Evolutionary conservation across 441 rosid genomes (phyloP), one percentile per base, ranked within the genome.

Genomic region (Populus hybrid): DNA sequence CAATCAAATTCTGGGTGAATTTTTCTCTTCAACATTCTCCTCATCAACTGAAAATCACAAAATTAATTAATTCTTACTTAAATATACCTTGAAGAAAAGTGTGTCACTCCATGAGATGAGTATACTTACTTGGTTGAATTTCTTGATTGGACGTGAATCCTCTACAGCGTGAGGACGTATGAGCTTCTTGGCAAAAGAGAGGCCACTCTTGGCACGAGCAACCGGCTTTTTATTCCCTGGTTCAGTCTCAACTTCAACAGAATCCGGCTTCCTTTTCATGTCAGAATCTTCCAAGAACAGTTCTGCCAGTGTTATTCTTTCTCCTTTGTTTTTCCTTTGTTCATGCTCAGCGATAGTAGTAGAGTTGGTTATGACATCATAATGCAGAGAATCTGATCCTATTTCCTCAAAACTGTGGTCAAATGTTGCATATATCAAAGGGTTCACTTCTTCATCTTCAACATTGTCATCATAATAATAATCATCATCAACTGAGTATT

Each of bases 21-120:
- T 87, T 94, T 94, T 86, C 89, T 92, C 86, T 88, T 94, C 79
- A 94, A 34, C 94, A 94, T 88, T 80, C 88, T 90, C 88, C 81
- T 91, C 89, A 92, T 86, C 92, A 94, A 81, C 98, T 94, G 61
- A 36, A 71, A 30, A 28, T 26, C 10, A 34, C 1, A 65, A 5
- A 53, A 61, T 19, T 70, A 23, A 67, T 10, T 1, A 26, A 69
- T 12, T 35, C 2, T 35, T 32, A 46, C 40, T 18, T 40, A 46
- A 35, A 30, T 30, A 36, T 32, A 9, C 28, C 35, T 23, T 21
- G 10, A 21, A 32, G 19, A 59, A 57, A 57, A 18, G n/a, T 21
- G 14, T 34, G 1, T 14, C 23, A 1, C 12, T 2, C 14, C 1
- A 53, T 53, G 61, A 18, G n/a, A 4, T 3, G 7, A 64, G 59